Evolutionary conservation across 257 asterid species (phyloP), one percentile per base, ranked within the genome.

Genomic region (Handroanthus guayacan): DNA sequence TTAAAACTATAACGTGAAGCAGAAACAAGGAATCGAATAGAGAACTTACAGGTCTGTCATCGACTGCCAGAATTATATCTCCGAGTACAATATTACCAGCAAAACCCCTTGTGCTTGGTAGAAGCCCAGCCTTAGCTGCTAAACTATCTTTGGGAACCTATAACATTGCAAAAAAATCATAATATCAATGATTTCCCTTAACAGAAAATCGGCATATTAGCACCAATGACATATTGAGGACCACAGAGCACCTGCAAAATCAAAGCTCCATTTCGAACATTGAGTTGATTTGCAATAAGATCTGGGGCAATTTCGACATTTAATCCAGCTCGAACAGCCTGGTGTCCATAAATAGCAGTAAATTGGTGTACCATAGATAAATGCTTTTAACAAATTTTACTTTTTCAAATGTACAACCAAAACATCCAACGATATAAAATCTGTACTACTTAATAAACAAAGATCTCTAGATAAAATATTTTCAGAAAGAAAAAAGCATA

Each of bases 11-110:
- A 14, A 8, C 10, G n/a, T 11, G 39, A 31, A 45, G 6, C 12
- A 25, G 51, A 25, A 36, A 36, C 47, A 6, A 47, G 68, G 64
- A 43, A 14, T 12, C 11, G 39, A 75, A 62, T 3, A 45, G n/a
- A 20, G n/a, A 14, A 80, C 95, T 86, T 83, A 91, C 96, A 65
- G 90, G 89, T 82, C 87, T 90, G 74, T 73, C 76, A 81, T 93
- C 87, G 72, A 93, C 96, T 5, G 95, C 94, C 83, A 88, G 75
- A 51, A 93, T 90, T 73, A 91, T 79, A 81, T 93, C 98, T 34
- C 98, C 98, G 8, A 93, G 95, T 16, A 91, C 82, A 54, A 93
- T 91, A 39, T 89, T 93, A 64, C 98, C 98, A 77, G 97, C 95
- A 68, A 93, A 91, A 68, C 98, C 98, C 86, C 98, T 86, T 61